These are phyloP conservation scores for Luffa acutangula DNA, from an alignment of 306 rosid species.

Conservation along the genomic window DNA sequence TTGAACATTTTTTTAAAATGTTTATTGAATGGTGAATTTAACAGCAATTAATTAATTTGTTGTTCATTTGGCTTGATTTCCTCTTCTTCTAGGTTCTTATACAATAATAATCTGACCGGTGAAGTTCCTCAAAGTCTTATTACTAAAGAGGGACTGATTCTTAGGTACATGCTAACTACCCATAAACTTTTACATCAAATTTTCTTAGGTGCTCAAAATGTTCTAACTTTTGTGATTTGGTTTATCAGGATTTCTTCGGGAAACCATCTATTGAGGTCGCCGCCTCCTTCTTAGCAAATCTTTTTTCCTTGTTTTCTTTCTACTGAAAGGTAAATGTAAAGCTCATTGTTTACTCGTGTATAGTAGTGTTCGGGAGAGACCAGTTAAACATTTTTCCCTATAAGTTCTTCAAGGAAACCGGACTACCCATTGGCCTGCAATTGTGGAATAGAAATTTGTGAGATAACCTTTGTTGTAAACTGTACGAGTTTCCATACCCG, in stretches of 20 bases:
- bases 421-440: conserved; percentile 1
- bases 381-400: neutral
- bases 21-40: neutral
- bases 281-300: conserved; percentile 46
- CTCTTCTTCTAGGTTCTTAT: conserved; percentile 56
- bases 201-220: conserved; percentile 9
- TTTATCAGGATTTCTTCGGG: conserved; percentile 48
- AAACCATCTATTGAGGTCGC: conserved; percentile 42
- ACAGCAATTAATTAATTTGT: neutral
- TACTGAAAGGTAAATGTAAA: neutral
- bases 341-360: conserved; percentile 2
- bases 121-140: conserved; percentile 56
- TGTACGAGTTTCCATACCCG: conserved; percentile 12
- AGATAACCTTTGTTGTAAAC: neutral
- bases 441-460: conserved; percentile 18
- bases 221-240: conserved; percentile 19
- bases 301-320: neutral
- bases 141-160: conserved; percentile 41
- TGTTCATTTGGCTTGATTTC: conserved; percentile 17
- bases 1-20: neutral
- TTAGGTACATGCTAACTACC: conserved; percentile 35
- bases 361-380: neutral
- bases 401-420: conserved; percentile 13
- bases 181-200: neutral
- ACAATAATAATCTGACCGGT: conserved; percentile 82